Conservation (phyloP, 768 basidiomycete species). For the Mycena capillaripes region DNA sequence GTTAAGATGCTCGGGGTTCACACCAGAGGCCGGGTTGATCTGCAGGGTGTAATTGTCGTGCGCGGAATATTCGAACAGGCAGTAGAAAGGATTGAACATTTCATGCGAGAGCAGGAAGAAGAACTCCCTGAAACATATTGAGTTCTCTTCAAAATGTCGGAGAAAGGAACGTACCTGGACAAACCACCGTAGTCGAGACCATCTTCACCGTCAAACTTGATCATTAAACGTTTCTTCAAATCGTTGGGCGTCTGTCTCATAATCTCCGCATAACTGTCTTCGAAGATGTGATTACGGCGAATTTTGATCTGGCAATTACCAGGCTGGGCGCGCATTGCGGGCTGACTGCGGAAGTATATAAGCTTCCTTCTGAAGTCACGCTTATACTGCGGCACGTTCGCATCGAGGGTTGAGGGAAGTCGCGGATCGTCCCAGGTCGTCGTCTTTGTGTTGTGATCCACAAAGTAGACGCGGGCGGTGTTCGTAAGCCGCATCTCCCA, state of each 20-base stretch:
- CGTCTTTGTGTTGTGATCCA: conserved; percentile 99
- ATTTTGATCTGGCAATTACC: conserved; percentile 99
- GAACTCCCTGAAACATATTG: conserved; percentile 81
- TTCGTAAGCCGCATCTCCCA: conserved; percentile 99
- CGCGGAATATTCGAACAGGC: conserved; percentile 99
- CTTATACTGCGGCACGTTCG: conserved; percentile 99
- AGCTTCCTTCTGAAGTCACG: conserved; percentile 99
- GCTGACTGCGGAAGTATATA: conserved; percentile 99
- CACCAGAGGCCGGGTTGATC: conserved; percentile 97
- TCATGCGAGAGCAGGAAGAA: conserved; percentile 99
- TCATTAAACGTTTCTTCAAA: conserved; percentile 98
- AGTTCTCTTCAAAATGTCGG: conserved; percentile 10
- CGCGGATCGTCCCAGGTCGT: conserved; percentile 99
- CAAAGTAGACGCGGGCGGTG: conserved; percentile 98
- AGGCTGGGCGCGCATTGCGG: conserved; percentile 97
- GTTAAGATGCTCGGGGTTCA: conserved; percentile 99
- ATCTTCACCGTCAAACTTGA: conserved; percentile 99
- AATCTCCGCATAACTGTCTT: conserved; percentile 99
- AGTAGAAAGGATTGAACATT: conserved; percentile 99
- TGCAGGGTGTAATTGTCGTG: conserved; percentile 99
- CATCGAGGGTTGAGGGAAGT: conserved; percentile 92
- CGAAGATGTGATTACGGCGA: conserved; percentile 97
- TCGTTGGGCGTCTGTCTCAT: conserved; percentile 99
- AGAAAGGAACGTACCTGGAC: conserved; percentile 75
- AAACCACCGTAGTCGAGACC: conserved; percentile 99